Conservation (phyloP, 225 moss, liverwort and hornwort genomes). For the Polytrichum commune region DNA sequence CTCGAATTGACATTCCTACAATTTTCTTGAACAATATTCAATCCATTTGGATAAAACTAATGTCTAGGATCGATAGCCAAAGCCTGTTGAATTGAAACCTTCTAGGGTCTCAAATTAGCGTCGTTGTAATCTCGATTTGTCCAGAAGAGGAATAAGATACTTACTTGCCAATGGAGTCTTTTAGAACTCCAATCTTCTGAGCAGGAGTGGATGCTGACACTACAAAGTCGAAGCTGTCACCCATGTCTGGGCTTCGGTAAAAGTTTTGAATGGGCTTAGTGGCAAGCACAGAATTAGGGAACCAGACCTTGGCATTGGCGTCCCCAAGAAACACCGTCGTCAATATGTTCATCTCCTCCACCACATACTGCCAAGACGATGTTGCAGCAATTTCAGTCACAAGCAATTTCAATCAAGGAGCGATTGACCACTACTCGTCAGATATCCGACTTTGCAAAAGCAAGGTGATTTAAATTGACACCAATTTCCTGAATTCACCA, state of each 20-base stretch:
- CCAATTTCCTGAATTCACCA: neutral
- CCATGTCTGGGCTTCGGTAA: slow-evolving; percentile 71
- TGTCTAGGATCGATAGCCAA: too few relatives aligned
- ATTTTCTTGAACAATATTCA: too few relatives aligned
- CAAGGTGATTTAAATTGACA: neutral
- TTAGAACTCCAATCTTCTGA: slow-evolving; percentile 67
- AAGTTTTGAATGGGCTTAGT: slow-evolving; percentile 61
- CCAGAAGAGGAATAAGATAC: neutral
- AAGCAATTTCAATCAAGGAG: slow-evolving; percentile 2
- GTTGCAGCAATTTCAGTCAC: slow-evolving; percentile 14
- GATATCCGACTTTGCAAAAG: too few relatives aligned
- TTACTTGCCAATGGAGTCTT: slow-evolving; percentile 68
- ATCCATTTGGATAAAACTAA: too few relatives aligned
- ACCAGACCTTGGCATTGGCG: slow-evolving; percentile 60
- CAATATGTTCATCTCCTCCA: slow-evolving; percentile 68
- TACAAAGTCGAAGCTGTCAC: slow-evolving; percentile 48
- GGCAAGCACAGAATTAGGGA: slow-evolving; percentile 58
- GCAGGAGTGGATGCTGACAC: slow-evolving; percentile 59
- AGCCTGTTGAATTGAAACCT: too few relatives aligned
- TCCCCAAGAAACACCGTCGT: slow-evolving; percentile 64
- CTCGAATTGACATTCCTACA: too few relatives aligned
- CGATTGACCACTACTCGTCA: too few relatives aligned
- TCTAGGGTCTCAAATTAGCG: too few relatives aligned
- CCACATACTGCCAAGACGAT: slow-evolving; percentile 59
- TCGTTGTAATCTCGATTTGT: too few relatives aligned